phyloP scores from a whole-genome alignment of 2,329 filamentous ascomycete species.

The Dryadomyces quercus-mongolicae region DNA sequence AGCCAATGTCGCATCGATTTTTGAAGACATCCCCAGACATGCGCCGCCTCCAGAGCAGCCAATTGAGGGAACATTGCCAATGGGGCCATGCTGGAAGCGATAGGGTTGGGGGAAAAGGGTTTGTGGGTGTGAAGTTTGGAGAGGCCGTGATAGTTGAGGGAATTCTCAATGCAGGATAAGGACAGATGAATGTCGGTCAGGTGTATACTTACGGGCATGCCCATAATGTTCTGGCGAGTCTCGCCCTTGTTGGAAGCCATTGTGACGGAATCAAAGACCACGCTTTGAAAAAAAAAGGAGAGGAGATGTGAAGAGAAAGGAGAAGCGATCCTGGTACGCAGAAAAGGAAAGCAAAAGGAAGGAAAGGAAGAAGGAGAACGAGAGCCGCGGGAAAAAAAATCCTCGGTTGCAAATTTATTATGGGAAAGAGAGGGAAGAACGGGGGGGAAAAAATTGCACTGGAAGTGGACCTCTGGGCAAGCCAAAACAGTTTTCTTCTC shows the following conservation, averaged over 20 bases:
- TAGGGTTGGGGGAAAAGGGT: too few relatives aligned
- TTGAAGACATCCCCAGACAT: too few relatives aligned
- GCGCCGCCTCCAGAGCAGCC: neutral
- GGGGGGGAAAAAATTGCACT: conserved; percentile 32
- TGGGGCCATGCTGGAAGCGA: neutral
- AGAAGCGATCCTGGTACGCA: conserved; percentile 14
- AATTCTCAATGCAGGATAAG: neutral
- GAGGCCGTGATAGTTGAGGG: conserved; percentile 13
- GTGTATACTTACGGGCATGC: conserved; percentile 57
- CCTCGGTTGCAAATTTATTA: conserved; percentile 2
- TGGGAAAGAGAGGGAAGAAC: conserved; percentile 1
- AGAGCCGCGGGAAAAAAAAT: conserved; percentile 3
- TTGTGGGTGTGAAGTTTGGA: neutral
- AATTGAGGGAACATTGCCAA: neutral
- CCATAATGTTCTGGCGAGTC: conserved; percentile 45
- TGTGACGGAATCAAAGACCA: conserved; percentile 33
- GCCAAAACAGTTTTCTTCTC: conserved; percentile 24
- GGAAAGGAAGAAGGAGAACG: conserved; percentile 1
- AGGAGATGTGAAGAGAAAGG: conserved; percentile 23
- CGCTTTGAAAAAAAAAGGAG: conserved; percentile 25
- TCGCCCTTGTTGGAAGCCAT: too few relatives aligned
- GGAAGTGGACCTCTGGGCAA: neutral
- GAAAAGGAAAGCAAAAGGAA: conserved; percentile 19
- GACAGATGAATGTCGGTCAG: conserved; percentile 8
- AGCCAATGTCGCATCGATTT: too few relatives aligned